Evolutionary conservation across 2,329 filamentous ascomycete species (phyloP).

Genomic region (Paecilomyces sp.): DNA sequence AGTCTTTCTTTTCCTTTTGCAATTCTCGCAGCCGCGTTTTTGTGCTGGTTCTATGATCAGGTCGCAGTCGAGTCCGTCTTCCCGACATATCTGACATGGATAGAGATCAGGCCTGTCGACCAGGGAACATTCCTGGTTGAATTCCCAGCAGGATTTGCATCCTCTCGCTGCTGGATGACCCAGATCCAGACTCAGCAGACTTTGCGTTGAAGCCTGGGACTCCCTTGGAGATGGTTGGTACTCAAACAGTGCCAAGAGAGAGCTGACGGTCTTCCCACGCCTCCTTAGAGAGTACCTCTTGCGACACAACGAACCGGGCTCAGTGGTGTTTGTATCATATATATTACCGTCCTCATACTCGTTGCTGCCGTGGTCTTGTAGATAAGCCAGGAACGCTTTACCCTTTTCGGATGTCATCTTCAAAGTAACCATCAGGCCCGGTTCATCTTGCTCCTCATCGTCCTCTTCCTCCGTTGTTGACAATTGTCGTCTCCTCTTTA

Average conservation of each 20-base stretch:
- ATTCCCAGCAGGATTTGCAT: slow-evolving; percentile 23
- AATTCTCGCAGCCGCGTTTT: slow-evolving; percentile 28
- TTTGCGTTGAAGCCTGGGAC: not conserved
- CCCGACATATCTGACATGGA: slow-evolving; percentile 29
- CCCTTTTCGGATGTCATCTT: not conserved
- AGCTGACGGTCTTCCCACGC: not conserved
- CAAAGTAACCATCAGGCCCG: slow-evolving; percentile 1
- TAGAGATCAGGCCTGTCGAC: slow-evolving; percentile 24
- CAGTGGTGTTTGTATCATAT: not conserved
- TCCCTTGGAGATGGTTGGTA: not conserved
- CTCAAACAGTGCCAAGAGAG: not conserved
- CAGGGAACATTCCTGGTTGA: slow-evolving; percentile 25
- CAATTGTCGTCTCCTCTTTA: not conserved
- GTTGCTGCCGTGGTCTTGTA: not conserved
- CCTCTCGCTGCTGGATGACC: slow-evolving; percentile 26
- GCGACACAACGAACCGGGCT: not conserved
- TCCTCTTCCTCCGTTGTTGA: not conserved
- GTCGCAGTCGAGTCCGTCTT: slow-evolving; percentile 26
- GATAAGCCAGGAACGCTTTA: slow-evolving; percentile 1
- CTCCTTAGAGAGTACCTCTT: not conserved
- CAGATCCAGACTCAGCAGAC: not conserved
- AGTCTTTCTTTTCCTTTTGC: slow-evolving; percentile 15
- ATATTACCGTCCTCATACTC: not conserved
- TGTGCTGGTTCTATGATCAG: slow-evolving; percentile 21
- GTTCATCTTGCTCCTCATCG: not conserved